These are phyloP conservation scores for Bipolaris gigantea DNA, from an alignment of 2,329 filamentous ascomycete genomes.

Conservation along the genomic window DNA sequence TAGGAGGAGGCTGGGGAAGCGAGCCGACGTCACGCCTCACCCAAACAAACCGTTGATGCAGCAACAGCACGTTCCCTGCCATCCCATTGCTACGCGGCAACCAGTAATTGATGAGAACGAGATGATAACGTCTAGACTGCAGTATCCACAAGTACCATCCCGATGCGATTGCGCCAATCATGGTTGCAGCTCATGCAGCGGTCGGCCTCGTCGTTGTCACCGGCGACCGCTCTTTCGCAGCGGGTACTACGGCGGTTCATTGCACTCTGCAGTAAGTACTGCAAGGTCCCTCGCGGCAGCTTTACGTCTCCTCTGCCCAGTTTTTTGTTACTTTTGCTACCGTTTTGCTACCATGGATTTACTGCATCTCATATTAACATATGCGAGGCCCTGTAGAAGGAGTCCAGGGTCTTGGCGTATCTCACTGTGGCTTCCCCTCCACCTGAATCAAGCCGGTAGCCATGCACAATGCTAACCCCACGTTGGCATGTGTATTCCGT, in stretches of 20 bases:
- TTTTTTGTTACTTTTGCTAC: not conserved
- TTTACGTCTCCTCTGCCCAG: not conserved
- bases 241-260: not conserved
- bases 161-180: not conserved
- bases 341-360: not conserved
- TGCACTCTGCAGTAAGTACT: not conserved
- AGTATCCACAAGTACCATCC: not conserved
- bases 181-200: not conserved
- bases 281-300: not conserved
- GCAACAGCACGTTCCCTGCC: conserved; percentile 13
- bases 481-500: too few species aligned
- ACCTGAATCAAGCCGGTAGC: not conserved
- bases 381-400: not conserved
- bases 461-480: not conserved
- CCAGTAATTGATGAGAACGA: conserved; percentile 5
- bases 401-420: not conserved
- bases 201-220: not conserved
- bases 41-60: conserved; percentile 25
- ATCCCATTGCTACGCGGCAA: conserved; percentile 5
- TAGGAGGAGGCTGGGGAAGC: conserved; percentile 21
- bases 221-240: conserved; percentile 1
- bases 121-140: not conserved
- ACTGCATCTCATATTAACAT: not conserved
- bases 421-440: too few species aligned
- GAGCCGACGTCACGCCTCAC: conserved; percentile 15